A percentile compares a stretch with the other conserved stretches of the same genome.
Evolutionary conservation across 441 rosid genomes (phyloP).

Genomic region (Dalechampia spathulata): DNA sequence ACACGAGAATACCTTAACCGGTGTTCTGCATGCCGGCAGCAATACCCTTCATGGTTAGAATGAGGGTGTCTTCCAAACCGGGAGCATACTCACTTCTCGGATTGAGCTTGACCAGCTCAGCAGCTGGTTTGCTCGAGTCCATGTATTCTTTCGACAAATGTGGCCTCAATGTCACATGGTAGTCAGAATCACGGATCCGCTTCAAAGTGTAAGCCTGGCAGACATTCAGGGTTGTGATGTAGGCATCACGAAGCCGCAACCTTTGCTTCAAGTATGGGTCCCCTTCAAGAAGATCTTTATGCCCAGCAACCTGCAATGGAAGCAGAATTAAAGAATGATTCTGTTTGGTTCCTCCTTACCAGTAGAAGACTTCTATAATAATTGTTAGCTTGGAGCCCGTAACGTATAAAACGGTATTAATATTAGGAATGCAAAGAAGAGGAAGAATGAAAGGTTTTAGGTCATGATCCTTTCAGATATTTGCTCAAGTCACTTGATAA

Average conservation of each 20-base stretch:
- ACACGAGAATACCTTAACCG: constrained; percentile 30
- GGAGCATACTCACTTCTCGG: constrained; percentile 83
- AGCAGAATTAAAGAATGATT: too few species aligned
- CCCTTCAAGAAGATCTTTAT: constrained; percentile 86
- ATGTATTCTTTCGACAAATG: constrained; percentile 49
- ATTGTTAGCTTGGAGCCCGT: too few species aligned
- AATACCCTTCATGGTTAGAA: constrained; percentile 94
- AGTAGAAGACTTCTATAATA: too few species aligned
- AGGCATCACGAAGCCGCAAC: constrained; percentile 72
- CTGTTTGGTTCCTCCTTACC: too few species aligned
- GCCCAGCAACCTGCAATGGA: constrained; percentile 62
- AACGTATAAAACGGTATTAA: not conserved
- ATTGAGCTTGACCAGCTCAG: constrained; percentile 74
- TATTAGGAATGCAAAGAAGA: not conserved
- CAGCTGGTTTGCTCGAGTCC: constrained; percentile 59
- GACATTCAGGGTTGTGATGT: constrained; percentile 86
- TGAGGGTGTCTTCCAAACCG: constrained; percentile 89
- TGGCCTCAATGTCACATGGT: constrained; percentile 50
- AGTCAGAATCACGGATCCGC: constrained; percentile 74
- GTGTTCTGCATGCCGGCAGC: constrained; percentile 96
- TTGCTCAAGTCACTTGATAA: too few species aligned
- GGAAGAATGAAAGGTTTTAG: not conserved
- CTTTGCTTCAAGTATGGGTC: constrained; percentile 91
- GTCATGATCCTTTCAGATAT: not conserved
- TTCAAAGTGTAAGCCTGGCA: constrained; percentile 93